These are phyloP conservation scores for Teratosphaeria gauchensis DNA, from an alignment of 2,329 filamentous ascomycete genomes.

Conservation along the genomic window DNA sequence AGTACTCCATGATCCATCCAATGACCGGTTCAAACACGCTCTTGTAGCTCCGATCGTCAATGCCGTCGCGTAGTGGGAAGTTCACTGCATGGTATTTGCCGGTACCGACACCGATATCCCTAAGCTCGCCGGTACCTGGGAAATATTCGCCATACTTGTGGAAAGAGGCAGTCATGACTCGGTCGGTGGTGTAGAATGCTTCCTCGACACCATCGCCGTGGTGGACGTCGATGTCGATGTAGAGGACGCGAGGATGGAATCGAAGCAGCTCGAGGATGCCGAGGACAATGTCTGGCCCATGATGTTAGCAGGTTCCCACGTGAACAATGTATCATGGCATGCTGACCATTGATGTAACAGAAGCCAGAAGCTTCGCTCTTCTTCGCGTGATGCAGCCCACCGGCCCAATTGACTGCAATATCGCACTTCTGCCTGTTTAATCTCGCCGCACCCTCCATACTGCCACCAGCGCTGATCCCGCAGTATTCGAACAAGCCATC, in stretches of 20 bases:
- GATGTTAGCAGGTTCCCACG: neutral
- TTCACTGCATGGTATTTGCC: slow-evolving; percentile 62
- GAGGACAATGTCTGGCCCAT: slow-evolving; percentile 49
- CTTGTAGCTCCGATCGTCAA: slow-evolving; percentile 59
- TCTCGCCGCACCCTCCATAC: slow-evolving; percentile 61
- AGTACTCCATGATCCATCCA: slow-evolving; percentile 59
- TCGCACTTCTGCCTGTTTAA: slow-evolving; percentile 60
- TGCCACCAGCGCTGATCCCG: slow-evolving; percentile 59
- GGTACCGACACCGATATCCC: slow-evolving; percentile 57
- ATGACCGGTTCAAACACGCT: slow-evolving; percentile 60
- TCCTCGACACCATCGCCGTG: slow-evolving; percentile 62
- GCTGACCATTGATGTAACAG: slow-evolving; percentile 39
- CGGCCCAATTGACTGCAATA: slow-evolving; percentile 48
- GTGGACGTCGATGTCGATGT: slow-evolving; percentile 59
- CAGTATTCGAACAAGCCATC: slow-evolving; percentile 63
- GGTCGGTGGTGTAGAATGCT: slow-evolving; percentile 61
- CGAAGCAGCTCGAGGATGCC: slow-evolving; percentile 56
- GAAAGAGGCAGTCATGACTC: slow-evolving; percentile 63
- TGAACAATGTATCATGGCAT: neutral
- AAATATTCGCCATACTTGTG: slow-evolving; percentile 68
- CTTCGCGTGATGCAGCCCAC: slow-evolving; percentile 40
- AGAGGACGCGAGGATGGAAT: slow-evolving; percentile 55
- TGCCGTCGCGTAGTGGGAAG: slow-evolving; percentile 59
- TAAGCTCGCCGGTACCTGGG: slow-evolving; percentile 58
- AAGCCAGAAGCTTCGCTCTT: slow-evolving; percentile 40